phyloP scores from a whole-genome alignment of 768 basidiomycete species.

The Agrocybe chaxingu region DNA sequence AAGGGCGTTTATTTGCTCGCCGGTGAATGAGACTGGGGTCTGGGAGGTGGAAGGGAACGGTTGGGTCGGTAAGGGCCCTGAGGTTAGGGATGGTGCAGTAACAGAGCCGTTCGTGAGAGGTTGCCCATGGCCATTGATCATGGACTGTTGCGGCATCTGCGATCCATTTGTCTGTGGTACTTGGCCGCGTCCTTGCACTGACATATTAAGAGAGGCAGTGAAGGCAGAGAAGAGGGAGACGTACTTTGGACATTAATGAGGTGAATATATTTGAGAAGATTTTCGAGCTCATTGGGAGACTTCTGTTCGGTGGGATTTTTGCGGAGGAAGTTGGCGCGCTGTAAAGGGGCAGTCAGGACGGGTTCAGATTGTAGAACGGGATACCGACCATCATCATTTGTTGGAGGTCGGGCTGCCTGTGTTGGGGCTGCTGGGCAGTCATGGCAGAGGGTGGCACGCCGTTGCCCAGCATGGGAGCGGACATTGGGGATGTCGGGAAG shows the following conservation, averaged over 20 bases:
- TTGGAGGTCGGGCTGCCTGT: constrained; percentile 35
- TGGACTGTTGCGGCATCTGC: constrained; percentile 27
- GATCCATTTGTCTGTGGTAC: constrained; percentile 28
- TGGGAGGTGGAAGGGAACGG: constrained; percentile 52
- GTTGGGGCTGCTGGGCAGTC: constrained; percentile 30
- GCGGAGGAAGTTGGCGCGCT: constrained; percentile 49
- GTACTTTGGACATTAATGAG: constrained; percentile 35
- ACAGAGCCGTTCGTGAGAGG: constrained; percentile 40
- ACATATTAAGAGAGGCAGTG: constrained; percentile 5
- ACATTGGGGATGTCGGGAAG: constrained; percentile 24
- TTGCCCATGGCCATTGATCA: constrained; percentile 49
- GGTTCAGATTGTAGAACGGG: constrained; percentile 1
- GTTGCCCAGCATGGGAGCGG: constrained; percentile 38
- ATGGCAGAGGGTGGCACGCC: constrained; percentile 28
- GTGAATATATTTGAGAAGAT: constrained; percentile 45
- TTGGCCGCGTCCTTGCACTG: constrained; percentile 23
- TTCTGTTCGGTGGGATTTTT: constrained; percentile 51
- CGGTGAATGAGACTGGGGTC: constrained; percentile 77
- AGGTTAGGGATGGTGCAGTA: constrained; percentile 37
- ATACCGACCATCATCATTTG: constrained; percentile 40
- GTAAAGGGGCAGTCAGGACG: constrained; percentile 10
- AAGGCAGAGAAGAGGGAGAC: constrained; percentile 12
- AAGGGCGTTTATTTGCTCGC: constrained; percentile 71
- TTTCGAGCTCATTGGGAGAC: constrained; percentile 42
- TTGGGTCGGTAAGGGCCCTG: constrained; percentile 49